Evolutionary conservation across 352 stramenopile genomes (phyloP).

Genomic region (Pythium monospermum): DNA sequence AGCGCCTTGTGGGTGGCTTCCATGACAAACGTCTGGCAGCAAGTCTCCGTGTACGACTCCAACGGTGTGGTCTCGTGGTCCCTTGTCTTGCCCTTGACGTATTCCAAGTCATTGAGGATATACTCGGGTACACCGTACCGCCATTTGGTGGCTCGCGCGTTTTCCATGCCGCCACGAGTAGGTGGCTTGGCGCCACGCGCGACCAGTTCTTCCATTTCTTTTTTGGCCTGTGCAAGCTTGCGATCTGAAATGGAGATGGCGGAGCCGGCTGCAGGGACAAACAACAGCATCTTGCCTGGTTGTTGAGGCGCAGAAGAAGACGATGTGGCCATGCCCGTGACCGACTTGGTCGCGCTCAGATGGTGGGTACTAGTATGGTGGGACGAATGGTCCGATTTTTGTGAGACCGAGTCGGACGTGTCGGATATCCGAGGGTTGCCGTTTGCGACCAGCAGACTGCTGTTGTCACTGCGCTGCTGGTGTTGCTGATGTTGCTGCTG

Average conservation of each 20-base stretch:
- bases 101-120: slow-evolving; percentile 69
- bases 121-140: slow-evolving; percentile 68
- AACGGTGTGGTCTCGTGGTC: slow-evolving; percentile 53
- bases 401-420: slow-evolving; percentile 13
- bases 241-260: slow-evolving; percentile 57
- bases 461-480: no score
- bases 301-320: slow-evolving; percentile 23
- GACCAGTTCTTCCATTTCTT: slow-evolving; percentile 52
- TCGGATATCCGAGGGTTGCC: slow-evolving; percentile 16
- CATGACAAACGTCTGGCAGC: slow-evolving; percentile 77
- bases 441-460: slow-evolving; percentile 10
- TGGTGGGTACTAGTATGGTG: background rate
- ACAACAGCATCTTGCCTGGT: slow-evolving; percentile 59
- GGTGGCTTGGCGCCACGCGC: slow-evolving; percentile 47
- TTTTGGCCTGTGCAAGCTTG: slow-evolving; percentile 51
- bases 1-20: slow-evolving; percentile 64
- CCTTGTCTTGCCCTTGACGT: slow-evolving; percentile 51
- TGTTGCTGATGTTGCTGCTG: no score
- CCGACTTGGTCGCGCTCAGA: slow-evolving; percentile 19
- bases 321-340: slow-evolving; percentile 20
- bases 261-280: slow-evolving; percentile 62
- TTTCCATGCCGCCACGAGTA: slow-evolving; percentile 34
- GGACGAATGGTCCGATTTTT: slow-evolving; percentile 7
- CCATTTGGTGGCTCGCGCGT: slow-evolving; percentile 35
- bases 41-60: slow-evolving; percentile 67